Evolutionary conservation across 2,329 filamentous ascomycete genomes (phyloP), one percentile per base, ranked within the genome.

Genomic region (Kalmusia sp.): DNA sequence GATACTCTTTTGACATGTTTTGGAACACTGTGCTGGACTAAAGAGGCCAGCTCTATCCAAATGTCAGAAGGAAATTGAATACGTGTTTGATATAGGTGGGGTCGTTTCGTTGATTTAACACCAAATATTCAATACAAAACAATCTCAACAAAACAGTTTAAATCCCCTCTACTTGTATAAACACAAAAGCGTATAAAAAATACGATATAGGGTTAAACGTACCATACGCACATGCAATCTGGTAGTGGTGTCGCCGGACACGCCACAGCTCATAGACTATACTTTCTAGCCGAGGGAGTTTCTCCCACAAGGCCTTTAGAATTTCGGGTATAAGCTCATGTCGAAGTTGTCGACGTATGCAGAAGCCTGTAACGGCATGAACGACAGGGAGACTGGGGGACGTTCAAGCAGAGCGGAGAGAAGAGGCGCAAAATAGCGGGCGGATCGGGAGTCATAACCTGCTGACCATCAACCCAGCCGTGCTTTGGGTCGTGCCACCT

Each of bases 401-500:
- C 37, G 52, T 51, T 55, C 40, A 49, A 49, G 47, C 52, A 59
- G 53, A 59, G 56, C 47, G 52, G 52, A 51, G 56, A 56, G 51
- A 57, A 57, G 51, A 57, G 51, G 48, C 55, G 51, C 51, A 57
- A 48, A 51, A 57, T 49, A 54, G 56, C 49, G 49, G 33, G 22
- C 54, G 44, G 30, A 53, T 41, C 31, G 33, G 57, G 57, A 51
- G 40, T 45, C 24, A 49, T 25, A 47, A 58, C 45, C 49, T 60
- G 57, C 49, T 55, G 54, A 51, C 57, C 57, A 60, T 55, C 40
- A 49, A 58, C 39, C 57, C 57, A 60, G 46, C 57, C 54, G 43
- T 60, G 57, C 51, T 57, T 55, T 58, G 57, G 55, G 57, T 60
- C 57, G 41, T 60, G 54, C 57, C 57, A 60, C 53, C 51, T 58